A percentile compares a stretch with the other conserved stretches of the same genome.
Evolutionary conservation across 345 rosid species (phyloP).

Genomic region (Citrus trifoliata): DNA sequence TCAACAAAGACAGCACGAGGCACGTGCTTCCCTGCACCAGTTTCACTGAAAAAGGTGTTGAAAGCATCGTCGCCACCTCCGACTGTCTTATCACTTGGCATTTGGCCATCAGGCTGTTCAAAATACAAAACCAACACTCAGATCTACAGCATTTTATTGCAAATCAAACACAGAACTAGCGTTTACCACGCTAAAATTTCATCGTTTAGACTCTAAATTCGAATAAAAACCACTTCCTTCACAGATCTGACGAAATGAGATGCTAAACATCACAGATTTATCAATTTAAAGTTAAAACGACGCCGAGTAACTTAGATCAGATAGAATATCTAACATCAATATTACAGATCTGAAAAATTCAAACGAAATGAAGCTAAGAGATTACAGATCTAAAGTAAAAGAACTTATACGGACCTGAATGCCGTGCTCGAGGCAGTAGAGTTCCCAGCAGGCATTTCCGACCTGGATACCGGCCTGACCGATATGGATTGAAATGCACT

Average conservation of each 20-base stretch:
- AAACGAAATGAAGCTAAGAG: neutral
- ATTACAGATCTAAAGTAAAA: neutral
- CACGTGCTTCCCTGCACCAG: conserved; percentile 83
- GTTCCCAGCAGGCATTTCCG: conserved; percentile 82
- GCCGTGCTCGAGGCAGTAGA: conserved; percentile 66
- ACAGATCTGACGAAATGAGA: neutral
- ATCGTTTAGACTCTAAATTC: neutral
- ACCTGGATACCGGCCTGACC: conserved; percentile 86
- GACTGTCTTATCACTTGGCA: conserved; percentile 70
- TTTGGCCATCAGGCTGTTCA: conserved; percentile 81
- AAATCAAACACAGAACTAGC: neutral
- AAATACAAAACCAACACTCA: neutral
- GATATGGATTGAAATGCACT: conserved; percentile 74
- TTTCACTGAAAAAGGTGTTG: conserved; percentile 81
- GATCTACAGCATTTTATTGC: neutral
- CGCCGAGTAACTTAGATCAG: neutral
- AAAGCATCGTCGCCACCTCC: conserved; percentile 84
- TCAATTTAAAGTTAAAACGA: neutral
- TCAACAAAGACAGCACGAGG: conserved; percentile 78
- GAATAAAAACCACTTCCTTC: neutral
- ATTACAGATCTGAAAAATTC: neutral
- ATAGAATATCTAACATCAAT: neutral
- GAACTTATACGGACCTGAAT: conserved; percentile 44
- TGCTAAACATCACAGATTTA: neutral
- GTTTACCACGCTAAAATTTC: neutral